phyloP scores from a whole-genome alignment of 306 rosid genomes.

The Biancaea sappan region DNA sequence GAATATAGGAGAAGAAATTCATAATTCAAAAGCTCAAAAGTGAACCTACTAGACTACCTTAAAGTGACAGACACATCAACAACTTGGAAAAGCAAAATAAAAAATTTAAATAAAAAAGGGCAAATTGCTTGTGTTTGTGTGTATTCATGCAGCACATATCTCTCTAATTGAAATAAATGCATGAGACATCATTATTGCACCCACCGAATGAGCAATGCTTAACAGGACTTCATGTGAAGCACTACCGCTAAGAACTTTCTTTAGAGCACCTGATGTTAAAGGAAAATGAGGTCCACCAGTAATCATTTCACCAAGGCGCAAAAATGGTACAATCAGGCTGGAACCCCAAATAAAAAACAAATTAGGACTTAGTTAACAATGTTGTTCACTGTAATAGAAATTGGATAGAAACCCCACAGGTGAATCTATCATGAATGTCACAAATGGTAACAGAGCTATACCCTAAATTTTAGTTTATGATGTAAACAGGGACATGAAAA shows the following conservation, averaged over 20 bases:
- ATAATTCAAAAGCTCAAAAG: too few relatives aligned
- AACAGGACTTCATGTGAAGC: not conserved
- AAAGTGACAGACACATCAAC: too few relatives aligned
- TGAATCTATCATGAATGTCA: not conserved
- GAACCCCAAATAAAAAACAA: not conserved
- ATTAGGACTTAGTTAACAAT: not conserved
- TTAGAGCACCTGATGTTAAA: not conserved
- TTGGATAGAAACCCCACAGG: not conserved
- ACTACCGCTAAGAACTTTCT: not conserved
- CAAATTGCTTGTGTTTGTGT: too few relatives aligned
- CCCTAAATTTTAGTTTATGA: not conserved
- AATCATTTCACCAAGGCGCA: not conserved
- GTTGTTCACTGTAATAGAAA: not conserved
- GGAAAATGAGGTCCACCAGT: not conserved
- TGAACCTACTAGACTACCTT: too few relatives aligned
- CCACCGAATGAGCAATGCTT: not conserved
- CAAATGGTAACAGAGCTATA: not conserved
- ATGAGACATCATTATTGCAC: not conserved
- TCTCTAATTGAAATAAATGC: too few relatives aligned
- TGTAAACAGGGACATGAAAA: too few relatives aligned
- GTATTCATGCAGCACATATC: not conserved
- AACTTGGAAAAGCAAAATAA: too few relatives aligned
- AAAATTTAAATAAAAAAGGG: too few relatives aligned
- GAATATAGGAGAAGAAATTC: too few relatives aligned
- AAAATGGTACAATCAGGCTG: not conserved